Conservation (phyloP, 1,139 yeast species). For the Blastobotrys apis region DNA sequence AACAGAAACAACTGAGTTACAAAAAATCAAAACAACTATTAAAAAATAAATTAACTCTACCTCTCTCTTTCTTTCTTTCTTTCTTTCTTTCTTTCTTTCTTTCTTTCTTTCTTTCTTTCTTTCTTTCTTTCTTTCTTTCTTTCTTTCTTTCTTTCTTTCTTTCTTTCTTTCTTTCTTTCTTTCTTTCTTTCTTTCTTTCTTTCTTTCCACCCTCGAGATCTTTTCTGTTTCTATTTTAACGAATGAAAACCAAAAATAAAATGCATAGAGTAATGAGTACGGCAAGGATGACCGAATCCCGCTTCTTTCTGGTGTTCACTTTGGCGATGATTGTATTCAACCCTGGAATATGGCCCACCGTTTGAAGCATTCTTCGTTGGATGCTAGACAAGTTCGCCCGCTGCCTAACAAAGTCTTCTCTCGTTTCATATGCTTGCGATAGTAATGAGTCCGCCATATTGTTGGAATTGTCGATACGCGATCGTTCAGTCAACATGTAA, state of each 20-base stretch:
- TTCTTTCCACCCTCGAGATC: too few species aligned
- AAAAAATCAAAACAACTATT: not conserved
- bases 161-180: too few species aligned
- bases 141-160: too few species aligned
- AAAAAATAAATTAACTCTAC: conserved; percentile 3
- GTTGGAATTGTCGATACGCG: conserved; percentile 69
- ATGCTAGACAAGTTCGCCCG: conserved; percentile 60
- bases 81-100: too few species aligned
- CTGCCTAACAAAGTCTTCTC: conserved; percentile 79
- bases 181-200: too few species aligned
- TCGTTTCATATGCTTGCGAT: conserved; percentile 79
- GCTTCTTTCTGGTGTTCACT: conserved; percentile 81
- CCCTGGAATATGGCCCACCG: conserved; percentile 75
- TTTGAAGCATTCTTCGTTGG: conserved; percentile 56
- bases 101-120: too few species aligned
- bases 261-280: conserved; percentile 69
- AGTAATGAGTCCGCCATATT: conserved; percentile 73
- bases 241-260: conserved; percentile 56
- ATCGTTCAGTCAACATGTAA: conserved; percentile 73
- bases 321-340: conserved; percentile 68
- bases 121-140: too few species aligned
- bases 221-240: conserved; percentile 24
- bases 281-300: conserved; percentile 85
- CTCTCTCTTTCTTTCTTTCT: too few species aligned
- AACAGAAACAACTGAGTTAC: not conserved